Percentiles rank a stretch among this genome's conserved stretches.
phyloP scores from a whole-genome alignment of 768 basidiomycete species.

The Termitomyces sp. region DNA sequence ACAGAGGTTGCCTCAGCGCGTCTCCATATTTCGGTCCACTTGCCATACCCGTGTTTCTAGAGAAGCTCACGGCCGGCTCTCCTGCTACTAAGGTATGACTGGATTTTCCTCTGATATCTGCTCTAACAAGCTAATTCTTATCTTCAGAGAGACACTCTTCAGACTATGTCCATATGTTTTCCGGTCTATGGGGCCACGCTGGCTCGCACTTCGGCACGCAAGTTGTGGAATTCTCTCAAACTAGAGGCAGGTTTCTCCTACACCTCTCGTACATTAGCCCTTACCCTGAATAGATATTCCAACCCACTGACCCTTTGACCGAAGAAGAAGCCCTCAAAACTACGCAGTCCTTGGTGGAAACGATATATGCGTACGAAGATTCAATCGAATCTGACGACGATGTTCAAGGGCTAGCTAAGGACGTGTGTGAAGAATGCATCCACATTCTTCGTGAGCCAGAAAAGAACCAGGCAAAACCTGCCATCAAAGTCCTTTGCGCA shows the following conservation, averaged over 20 bases:
- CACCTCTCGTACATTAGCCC: not conserved
- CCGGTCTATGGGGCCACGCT: conserved; percentile 77
- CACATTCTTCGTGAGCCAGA: conserved; percentile 84
- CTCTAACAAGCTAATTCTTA: not conserved
- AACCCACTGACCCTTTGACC: conserved; percentile 77
- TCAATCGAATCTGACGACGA: conserved; percentile 34
- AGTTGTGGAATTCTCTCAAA: conserved; percentile 90
- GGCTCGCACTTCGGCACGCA: conserved; percentile 58
- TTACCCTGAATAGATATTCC: conserved; percentile 66
- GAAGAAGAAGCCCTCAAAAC: conserved; percentile 73
- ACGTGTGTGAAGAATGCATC: conserved; percentile 79
- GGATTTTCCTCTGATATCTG: not conserved
- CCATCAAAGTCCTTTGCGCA: conserved; percentile 77
- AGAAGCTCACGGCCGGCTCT: conserved; percentile 84
- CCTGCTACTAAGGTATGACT: conserved; percentile 71
- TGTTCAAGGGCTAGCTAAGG: conserved; percentile 59
- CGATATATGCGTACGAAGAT: conserved; percentile 56
- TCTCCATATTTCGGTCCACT: conserved; percentile 79
- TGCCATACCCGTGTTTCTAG: conserved; percentile 85
- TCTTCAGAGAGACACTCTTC: conserved; percentile 80
- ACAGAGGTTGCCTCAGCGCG: conserved; percentile 68
- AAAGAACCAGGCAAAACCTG: conserved; percentile 87
- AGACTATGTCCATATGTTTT: conserved; percentile 72
- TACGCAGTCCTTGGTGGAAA: conserved; percentile 66
- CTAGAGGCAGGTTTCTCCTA: conserved; percentile 61